Evolutionary conservation across 768 basidiomycete genomes (phyloP), one percentile per base, ranked within the genome.

Genomic region (Amanita jacksonii): DNA sequence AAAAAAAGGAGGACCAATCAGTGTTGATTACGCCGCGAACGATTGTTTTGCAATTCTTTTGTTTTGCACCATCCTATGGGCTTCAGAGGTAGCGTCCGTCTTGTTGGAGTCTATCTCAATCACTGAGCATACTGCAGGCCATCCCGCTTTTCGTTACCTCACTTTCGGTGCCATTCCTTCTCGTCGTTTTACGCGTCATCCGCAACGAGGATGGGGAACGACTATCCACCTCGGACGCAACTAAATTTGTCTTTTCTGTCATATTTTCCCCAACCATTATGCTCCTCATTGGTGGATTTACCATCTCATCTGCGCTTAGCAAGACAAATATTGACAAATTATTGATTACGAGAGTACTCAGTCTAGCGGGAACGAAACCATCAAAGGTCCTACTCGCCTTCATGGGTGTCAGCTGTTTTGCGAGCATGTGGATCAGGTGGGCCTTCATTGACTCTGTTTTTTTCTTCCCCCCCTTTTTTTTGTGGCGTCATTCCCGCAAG

Each of bases 241-340:
- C 16, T 27, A 13, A 90, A 65, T 90, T 74, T 59, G 76, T 97
- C 45, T 98, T 98, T 61, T 87, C 89, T 0, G 73, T 79, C 38
- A 98, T 98, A 91, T 97, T 99, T 64, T 87, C 87, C 0, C 89
- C 92, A 0, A 99, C 93, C 0, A 96, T 99, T 62, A 94, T 97
- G 89, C 85, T 99, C 27, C 81, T 98, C 39, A 89, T 94, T 51
- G 92, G 92, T 8, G 94, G 96, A 23, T 94, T 98, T 71, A 98
- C 94, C 7, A 94, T 98, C 50, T 91, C 96, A 0, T 91, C 93
- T 8, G 96, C 93, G 0, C 67, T 99, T 18, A 87, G 85, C 66
- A 98, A 97, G 68, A 93, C 93, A 4, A 85, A 85, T 50, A 90
- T 98, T 49, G 96, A 98, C 64, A 77, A 83, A 18, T 77, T 97